A percentile compares a stretch with the other conserved stretches of the same genome.
phyloP scores from a whole-genome alignment of 257 asterid species.

The Ilex aquifolium region DNA sequence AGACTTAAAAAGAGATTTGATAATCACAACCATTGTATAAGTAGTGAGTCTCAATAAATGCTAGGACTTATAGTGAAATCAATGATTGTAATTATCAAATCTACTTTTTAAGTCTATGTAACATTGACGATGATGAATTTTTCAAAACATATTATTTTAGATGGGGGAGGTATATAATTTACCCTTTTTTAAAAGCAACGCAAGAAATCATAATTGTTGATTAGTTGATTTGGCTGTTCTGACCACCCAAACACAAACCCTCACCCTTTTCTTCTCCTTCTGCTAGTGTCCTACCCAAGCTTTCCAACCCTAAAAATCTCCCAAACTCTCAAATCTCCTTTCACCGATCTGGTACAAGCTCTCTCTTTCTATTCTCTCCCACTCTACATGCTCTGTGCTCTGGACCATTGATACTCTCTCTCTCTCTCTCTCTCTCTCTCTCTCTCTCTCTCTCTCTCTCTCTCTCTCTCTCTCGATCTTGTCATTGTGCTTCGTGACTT shows the following conservation, averaged over 20 bases:
- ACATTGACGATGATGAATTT: no score
- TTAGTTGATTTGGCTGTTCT: slow-evolving; percentile 21
- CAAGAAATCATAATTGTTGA: no score
- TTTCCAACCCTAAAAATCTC: slow-evolving; percentile 7
- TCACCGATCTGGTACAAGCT: neutral
- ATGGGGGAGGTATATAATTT: no score
- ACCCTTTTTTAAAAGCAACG: no score
- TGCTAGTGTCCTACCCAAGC: slow-evolving; percentile 1
- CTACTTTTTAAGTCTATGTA: no score
- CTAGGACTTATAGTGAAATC: no score
- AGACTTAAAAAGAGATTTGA: no score
- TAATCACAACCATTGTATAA: no score
- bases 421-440: slow-evolving; percentile 14
- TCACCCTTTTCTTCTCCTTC: slow-evolving; percentile 31
- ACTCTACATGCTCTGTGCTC: slow-evolving; percentile 10
- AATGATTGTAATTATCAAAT: no score
- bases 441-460: slow-evolving; percentile 11
- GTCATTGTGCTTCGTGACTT: slow-evolving; percentile 12
- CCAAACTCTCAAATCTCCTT: slow-evolving; percentile 4
- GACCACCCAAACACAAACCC: slow-evolving; percentile 72
- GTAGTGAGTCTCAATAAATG: no score
- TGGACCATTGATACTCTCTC: slow-evolving; percentile 15
- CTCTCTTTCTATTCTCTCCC: slow-evolving; percentile 15
- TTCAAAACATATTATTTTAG: no score
- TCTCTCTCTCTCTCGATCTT: slow-evolving; percentile 10